Evolutionary conservation across 768 basidiomycete species (phyloP).

Genomic region (Naganishia vishniacii): DNA sequence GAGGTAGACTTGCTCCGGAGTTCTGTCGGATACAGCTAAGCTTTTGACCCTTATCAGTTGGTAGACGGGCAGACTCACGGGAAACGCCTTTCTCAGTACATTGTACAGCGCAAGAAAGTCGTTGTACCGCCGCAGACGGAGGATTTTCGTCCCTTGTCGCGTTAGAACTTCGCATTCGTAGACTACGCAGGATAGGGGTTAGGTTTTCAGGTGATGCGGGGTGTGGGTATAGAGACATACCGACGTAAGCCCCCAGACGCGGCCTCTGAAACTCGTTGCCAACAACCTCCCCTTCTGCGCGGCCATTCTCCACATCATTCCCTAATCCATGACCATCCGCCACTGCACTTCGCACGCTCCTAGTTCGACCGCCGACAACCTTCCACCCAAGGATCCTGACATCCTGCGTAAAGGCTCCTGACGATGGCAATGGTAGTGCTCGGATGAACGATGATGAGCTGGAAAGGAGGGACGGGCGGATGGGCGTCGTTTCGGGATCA

Average conservation of each 20-base stretch:
- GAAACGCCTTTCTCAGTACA: conserved; percentile 32
- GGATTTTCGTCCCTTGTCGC: conserved; percentile 30
- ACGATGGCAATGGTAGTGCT: neutral
- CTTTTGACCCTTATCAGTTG: neutral
- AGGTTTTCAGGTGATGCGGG: neutral
- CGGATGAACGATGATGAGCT: neutral
- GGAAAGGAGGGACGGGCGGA: neutral
- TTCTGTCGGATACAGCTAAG: neutral
- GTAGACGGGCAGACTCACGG: conserved; percentile 14
- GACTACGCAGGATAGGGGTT: conserved; percentile 28
- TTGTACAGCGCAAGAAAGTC: conserved; percentile 39
- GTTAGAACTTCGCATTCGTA: conserved; percentile 41
- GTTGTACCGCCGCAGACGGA: conserved; percentile 36
- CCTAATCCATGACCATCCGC: conserved; percentile 28
- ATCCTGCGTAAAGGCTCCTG: conserved; percentile 35
- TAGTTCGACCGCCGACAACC: conserved; percentile 38
- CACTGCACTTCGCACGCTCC: neutral
- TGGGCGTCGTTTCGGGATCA: neutral
- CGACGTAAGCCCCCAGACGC: conserved; percentile 44
- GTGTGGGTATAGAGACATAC: conserved; percentile 28
- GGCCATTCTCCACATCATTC: neutral
- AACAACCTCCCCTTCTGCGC: neutral
- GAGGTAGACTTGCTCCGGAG: conserved; percentile 33
- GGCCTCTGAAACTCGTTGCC: conserved; percentile 31
- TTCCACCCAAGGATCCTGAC: conserved; percentile 42